Percentiles rank a stretch among this genome's conserved stretches.
Conservation (phyloP, 2,329 filamentous ascomycete genomes). For the Ophiostoma australiae region DNA sequence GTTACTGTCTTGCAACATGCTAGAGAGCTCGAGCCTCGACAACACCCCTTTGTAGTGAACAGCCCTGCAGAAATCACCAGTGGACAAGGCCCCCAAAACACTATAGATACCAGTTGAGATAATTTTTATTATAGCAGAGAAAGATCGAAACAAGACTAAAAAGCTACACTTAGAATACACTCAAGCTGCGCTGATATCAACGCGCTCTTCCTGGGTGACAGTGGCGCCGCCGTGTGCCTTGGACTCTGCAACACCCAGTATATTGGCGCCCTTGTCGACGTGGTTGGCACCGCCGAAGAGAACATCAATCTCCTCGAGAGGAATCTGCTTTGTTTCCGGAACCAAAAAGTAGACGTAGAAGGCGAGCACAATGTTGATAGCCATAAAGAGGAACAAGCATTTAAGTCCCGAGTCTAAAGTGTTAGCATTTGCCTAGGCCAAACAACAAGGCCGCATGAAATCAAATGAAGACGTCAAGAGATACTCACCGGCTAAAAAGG, state of each 20-base stretch:
- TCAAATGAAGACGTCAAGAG: conserved; percentile 3
- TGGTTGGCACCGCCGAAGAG: conserved; percentile 55
- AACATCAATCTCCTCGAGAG: conserved; percentile 52
- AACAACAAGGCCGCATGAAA: no score
- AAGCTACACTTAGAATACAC: background rate
- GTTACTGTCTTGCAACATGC: background rate
- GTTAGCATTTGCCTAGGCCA: background rate
- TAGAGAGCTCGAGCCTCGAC: background rate
- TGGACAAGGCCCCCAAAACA: no score
- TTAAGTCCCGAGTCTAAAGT: conserved; percentile 35
- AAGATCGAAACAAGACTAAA: background rate
- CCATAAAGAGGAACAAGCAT: conserved; percentile 41
- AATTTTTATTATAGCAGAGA: background rate
- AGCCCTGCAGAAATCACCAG: background rate
- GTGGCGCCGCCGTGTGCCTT: conserved; percentile 22
- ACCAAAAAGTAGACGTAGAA: conserved; percentile 44
- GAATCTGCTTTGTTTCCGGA: conserved; percentile 45
- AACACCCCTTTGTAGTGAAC: background rate
- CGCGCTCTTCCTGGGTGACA: conserved; percentile 25
- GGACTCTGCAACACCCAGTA: conserved; percentile 34
- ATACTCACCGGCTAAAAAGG: conserved; percentile 43
- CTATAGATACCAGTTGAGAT: background rate
- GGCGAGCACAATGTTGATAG: conserved; percentile 42
- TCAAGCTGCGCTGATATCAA: background rate
- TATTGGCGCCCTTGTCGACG: conserved; percentile 48